Conservation (phyloP, 768 basidiomycete genomes). For the Pleurotus pulmonarius region DNA sequence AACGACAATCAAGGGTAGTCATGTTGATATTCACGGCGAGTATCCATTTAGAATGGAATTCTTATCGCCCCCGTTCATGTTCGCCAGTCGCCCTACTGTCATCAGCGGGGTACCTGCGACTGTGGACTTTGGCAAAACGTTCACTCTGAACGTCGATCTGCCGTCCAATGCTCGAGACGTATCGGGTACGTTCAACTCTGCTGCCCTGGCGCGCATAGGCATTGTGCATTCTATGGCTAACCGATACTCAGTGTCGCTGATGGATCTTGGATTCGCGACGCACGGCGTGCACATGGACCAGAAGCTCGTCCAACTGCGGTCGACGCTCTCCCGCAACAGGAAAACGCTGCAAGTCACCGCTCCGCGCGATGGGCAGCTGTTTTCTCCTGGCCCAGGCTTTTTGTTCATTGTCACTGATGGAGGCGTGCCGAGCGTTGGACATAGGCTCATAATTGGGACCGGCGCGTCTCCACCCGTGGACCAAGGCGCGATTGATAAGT, state of each 20-base stretch:
- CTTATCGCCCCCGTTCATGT: conserved; percentile 39
- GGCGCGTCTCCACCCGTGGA: conserved; percentile 32
- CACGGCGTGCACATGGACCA: conserved; percentile 39
- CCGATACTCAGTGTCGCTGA: conserved; percentile 27
- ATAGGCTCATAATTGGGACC: conserved; percentile 32
- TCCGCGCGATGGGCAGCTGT: conserved; percentile 32
- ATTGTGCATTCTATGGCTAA: neutral
- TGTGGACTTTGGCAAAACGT: conserved; percentile 31
- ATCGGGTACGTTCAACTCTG: conserved; percentile 19
- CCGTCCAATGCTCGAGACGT: conserved; percentile 23
- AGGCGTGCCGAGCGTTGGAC: conserved; percentile 27
- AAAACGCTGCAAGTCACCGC: conserved; percentile 28
- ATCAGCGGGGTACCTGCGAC: conserved; percentile 30
- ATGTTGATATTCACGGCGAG: neutral
- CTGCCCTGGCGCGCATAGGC: neutral
- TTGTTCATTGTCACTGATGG: conserved; percentile 29
- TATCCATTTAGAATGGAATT: conserved; percentile 24
- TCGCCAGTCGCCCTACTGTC: conserved; percentile 26
- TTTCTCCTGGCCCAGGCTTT: conserved; percentile 36
- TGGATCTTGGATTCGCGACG: conserved; percentile 39
- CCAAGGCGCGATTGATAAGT: conserved; percentile 4
- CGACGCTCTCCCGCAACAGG: conserved; percentile 24
- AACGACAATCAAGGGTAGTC: neutral
- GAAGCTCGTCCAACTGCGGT: conserved; percentile 31
- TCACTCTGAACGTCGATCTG: conserved; percentile 29